Evolutionary conservation across 306 rosid genomes (phyloP), one percentile per base, ranked within the genome.

Genomic region (Calophaca sinica): DNA sequence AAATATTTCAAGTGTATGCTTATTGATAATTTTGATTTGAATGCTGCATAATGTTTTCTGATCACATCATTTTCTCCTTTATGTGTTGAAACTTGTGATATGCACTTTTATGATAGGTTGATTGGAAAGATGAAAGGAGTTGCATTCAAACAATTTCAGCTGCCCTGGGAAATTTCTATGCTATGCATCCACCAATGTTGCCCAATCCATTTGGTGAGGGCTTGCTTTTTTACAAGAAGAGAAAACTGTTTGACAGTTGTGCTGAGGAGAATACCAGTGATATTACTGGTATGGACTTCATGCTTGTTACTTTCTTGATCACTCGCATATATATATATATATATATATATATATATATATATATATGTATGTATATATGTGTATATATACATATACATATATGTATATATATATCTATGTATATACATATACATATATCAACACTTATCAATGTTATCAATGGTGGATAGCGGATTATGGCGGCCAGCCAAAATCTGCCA

Each of bases 171-270:
- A 86, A 87, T 79, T 91, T 94, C 82, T 94, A 91, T 81, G 97
- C 96, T 11, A 86, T 89, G 93, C 97, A 91, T 85, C 97, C 97
- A 65, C 96, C 91, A 58, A 64, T 91, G 88, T 82, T 94, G 79
- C 97, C 97, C 76, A 94, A 94, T 81, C 98, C 96, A 49, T 86
- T 89, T 68, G 90, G 96, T 5, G 89, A 86, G 55, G 93, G 94
- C 72, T 68, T 87, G 79, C 84, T 79, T 15, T 87, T 88, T 60
- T 91, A 89, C 86, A 85, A 72, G 84, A 87, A 84, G 82, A 87
- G 86, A 79, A 83, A 82, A 77, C 36, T 83, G 52, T 59, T 42
- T 4, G 72, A 79, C 72, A 70, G 77, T 77, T 52, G 74, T 74
- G 79, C 72, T 10, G 78, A 70, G 75, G 82, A 72, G 75, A 79